phyloP scores from a whole-genome alignment of 2,329 filamentous ascomycete genomes.

The Fusarium fracticaudum region DNA sequence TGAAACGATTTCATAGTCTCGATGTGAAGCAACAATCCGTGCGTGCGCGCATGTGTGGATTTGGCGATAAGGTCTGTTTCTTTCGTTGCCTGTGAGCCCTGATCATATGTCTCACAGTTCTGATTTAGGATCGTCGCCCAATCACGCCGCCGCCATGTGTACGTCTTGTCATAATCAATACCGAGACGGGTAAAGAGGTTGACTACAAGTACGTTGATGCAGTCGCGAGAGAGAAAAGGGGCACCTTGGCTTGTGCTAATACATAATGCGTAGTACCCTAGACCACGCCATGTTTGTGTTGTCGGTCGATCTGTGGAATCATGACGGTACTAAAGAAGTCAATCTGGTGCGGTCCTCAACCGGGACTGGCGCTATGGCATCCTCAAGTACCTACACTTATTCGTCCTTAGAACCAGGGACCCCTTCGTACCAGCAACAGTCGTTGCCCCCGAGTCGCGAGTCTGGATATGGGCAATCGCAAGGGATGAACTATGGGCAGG shows the following conservation, averaged over 20 bases:
- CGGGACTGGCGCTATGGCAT: conserved; percentile 79
- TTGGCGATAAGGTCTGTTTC: conserved; percentile 87
- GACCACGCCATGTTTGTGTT: conserved; percentile 61
- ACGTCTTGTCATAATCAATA: conserved; percentile 80
- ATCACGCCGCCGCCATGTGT: conserved; percentile 97
- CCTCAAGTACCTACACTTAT: conserved; percentile 82
- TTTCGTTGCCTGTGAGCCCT: neutral
- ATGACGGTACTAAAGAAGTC: conserved; percentile 71
- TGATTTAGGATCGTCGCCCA: conserved; percentile 81
- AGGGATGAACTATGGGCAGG: conserved; percentile 45
- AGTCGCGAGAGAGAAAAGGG: neutral
- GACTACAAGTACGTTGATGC: conserved; percentile 75
- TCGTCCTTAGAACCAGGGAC: conserved; percentile 52
- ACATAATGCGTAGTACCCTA: conserved; percentile 45
- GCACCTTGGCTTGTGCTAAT: conserved; percentile 1
- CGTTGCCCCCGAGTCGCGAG: conserved; percentile 53
- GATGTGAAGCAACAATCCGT: conserved; percentile 90
- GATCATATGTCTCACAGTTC: conserved; percentile 5
- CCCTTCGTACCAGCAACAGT: conserved; percentile 47
- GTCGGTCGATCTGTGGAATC: conserved; percentile 75
- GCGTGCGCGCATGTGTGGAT: conserved; percentile 97
- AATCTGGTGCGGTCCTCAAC: conserved; percentile 72
- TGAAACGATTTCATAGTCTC: conserved; percentile 59
- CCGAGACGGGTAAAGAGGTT: conserved; percentile 79
- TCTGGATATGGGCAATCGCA: conserved; percentile 44